phyloP scores from a whole-genome alignment of 1,139 yeast genomes.

The Taiozyma sp. region DNA sequence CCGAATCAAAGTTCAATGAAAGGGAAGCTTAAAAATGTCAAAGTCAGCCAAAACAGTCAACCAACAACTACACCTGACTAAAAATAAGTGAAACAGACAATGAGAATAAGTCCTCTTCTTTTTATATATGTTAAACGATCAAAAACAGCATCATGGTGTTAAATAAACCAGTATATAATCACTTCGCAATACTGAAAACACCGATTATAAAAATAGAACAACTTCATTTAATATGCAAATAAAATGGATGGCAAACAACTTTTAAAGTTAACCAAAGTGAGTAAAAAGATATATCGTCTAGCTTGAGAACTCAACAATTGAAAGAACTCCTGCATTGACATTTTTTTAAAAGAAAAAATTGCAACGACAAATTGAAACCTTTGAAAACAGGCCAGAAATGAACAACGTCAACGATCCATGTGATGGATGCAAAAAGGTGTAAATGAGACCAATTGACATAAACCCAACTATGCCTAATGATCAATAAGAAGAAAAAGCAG shows the following conservation, averaged over 20 bases:
- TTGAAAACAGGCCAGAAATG: neutral
- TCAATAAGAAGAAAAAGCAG: neutral
- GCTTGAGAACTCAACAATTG: neutral
- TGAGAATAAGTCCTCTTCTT: neutral
- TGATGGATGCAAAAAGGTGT: neutral
- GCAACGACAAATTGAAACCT: neutral
- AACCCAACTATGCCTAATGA: neutral
- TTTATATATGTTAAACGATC: neutral
- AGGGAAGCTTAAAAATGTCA: no score
- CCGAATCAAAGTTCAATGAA: no score
- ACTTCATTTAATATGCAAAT: neutral
- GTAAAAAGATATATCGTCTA: neutral
- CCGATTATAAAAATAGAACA: neutral
- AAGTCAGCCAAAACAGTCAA: no score
- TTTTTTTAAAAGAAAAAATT: neutral
- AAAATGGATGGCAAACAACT: neutral
- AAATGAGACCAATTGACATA: neutral
- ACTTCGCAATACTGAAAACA: neutral
- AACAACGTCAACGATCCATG: neutral
- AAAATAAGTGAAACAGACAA: neutral
- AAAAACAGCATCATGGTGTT: neutral
- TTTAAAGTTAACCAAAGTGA: neutral
- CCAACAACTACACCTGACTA: neutral
- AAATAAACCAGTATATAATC: neutral
- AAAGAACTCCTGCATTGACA: neutral